A percentile compares a stretch with the other conserved stretches of the same genome.
These are phyloP conservation scores for Pelargonium citronellum DNA, from an alignment of 441 rosid genomes.

Conservation along the genomic window DNA sequence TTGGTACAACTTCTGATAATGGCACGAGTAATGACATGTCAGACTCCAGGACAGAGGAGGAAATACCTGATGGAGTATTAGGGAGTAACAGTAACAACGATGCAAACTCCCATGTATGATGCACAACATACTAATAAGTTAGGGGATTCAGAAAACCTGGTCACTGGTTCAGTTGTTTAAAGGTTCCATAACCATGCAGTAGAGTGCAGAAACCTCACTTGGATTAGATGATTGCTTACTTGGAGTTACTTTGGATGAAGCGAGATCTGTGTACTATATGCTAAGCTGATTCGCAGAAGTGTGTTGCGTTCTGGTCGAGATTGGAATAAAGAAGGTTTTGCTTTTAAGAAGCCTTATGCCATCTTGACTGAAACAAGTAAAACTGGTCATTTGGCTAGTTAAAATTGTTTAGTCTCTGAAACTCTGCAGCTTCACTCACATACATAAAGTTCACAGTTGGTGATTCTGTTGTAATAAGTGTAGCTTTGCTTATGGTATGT, in stretches of 20 bases:
- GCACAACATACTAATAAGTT: conserved; percentile 1
- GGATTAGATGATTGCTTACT: too few species aligned
- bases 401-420: neutral
- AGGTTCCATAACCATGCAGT: neutral
- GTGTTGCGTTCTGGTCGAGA: too few species aligned
- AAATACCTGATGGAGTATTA: conserved; percentile 15
- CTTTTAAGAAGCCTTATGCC: neutral
- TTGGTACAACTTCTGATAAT: conserved; percentile 26
- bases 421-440: conserved; percentile 1
- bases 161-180: neutral
- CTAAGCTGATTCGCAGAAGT: neutral
- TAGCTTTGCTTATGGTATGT: neutral
- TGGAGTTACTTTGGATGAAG: neutral
- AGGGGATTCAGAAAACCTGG: neutral
- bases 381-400: neutral
- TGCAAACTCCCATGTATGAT: conserved; percentile 16
- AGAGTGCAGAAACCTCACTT: conserved; percentile 4
- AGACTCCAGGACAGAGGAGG: conserved; percentile 24
- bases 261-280: too few species aligned
- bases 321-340: neutral
- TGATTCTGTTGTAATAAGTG: conserved; percentile 6
- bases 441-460: neutral
- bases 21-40: conserved; percentile 25
- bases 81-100: conserved; percentile 13
- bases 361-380: neutral